Percentiles rank a stretch among this genome's conserved stretches.
Conservation (phyloP, 2,329 filamentous ascomycete genomes). For the Fusarium sp. region DNA sequence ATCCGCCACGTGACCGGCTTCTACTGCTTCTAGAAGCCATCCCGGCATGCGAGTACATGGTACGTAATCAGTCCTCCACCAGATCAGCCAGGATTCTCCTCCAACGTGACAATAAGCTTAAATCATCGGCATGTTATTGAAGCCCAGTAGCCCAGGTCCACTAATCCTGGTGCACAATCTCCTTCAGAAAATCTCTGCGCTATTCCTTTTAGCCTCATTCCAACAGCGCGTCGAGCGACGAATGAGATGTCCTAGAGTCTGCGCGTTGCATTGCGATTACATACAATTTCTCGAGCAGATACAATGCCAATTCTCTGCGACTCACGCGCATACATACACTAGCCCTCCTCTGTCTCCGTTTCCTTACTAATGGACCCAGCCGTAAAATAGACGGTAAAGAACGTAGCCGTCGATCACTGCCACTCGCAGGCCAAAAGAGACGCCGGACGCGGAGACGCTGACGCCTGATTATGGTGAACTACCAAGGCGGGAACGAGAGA, state of each 20-base stretch:
- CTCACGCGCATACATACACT: slow-evolving; percentile 21
- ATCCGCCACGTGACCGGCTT: slow-evolving; percentile 19
- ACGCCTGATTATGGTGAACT: slow-evolving; percentile 5
- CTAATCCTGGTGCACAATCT: slow-evolving; percentile 9
- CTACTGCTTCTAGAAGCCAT: slow-evolving; percentile 36
- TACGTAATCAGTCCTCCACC: slow-evolving; percentile 36
- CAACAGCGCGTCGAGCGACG: neutral
- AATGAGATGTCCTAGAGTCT: slow-evolving; percentile 7
- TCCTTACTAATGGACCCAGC: slow-evolving; percentile 7
- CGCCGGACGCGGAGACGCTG: slow-evolving; percentile 28
- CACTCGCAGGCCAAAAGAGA: slow-evolving; percentile 21
- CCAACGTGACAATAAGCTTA: slow-evolving; percentile 41
- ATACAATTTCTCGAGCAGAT: slow-evolving; percentile 2
- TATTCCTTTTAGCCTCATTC: slow-evolving; percentile 23
- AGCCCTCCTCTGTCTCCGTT: slow-evolving; percentile 15
- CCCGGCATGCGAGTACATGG: slow-evolving; percentile 31
- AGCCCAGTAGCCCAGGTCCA: slow-evolving; percentile 10
- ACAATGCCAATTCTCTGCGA: slow-evolving; percentile 6
- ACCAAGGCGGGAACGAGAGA: slow-evolving; percentile 18
- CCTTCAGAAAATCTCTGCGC: slow-evolving; percentile 20
- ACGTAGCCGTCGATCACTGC: slow-evolving; percentile 18
- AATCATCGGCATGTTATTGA: slow-evolving; percentile 34
- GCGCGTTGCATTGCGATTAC: slow-evolving; percentile 10
- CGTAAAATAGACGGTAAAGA: slow-evolving; percentile 8
- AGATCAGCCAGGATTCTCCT: slow-evolving; percentile 28